Percentiles rank a stretch among this genome's conserved stretches.
Evolutionary conservation across 345 rosid genomes (phyloP).

Genomic region (Sapria himalayana): DNA sequence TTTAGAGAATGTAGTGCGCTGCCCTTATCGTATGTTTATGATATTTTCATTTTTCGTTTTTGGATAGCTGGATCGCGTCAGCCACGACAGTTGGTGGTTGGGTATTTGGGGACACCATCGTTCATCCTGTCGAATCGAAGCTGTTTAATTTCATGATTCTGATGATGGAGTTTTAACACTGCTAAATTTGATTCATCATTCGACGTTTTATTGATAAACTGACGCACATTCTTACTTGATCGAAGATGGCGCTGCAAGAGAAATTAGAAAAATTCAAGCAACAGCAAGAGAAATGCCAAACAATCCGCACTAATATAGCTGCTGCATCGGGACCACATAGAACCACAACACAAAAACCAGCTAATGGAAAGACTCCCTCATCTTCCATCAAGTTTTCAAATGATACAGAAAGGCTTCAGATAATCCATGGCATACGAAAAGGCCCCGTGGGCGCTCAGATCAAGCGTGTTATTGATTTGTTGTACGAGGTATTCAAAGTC

Average conservation of each 20-base stretch:
- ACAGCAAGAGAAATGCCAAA: conserved; percentile 59
- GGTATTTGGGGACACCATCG: no score
- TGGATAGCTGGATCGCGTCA: no score
- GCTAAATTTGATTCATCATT: no score
- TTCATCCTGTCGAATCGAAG: no score
- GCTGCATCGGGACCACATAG: conserved; percentile 23
- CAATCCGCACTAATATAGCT: conserved; percentile 39
- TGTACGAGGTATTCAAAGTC: conserved; percentile 32
- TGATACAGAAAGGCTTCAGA: conserved; percentile 54
- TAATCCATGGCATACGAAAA: conserved; percentile 38
- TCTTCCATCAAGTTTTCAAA: conserved; percentile 47
- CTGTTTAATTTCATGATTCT: no score
- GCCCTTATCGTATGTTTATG: no score
- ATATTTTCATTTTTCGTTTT: no score
- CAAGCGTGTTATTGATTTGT: conserved; percentile 65
- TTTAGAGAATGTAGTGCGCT: no score
- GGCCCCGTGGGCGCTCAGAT: conserved; percentile 74
- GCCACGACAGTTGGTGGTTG: no score
- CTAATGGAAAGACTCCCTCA: conserved; percentile 21
- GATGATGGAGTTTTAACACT: no score
- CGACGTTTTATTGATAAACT: no score
- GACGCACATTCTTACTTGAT: no score
- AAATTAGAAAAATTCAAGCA: conserved; percentile 39
- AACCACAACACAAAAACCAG: conserved; percentile 10
- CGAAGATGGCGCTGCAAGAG: conserved; percentile 52